phyloP scores from a whole-genome alignment of 2,329 filamentous ascomycete species.

The Aspergillus viridinutans region DNA sequence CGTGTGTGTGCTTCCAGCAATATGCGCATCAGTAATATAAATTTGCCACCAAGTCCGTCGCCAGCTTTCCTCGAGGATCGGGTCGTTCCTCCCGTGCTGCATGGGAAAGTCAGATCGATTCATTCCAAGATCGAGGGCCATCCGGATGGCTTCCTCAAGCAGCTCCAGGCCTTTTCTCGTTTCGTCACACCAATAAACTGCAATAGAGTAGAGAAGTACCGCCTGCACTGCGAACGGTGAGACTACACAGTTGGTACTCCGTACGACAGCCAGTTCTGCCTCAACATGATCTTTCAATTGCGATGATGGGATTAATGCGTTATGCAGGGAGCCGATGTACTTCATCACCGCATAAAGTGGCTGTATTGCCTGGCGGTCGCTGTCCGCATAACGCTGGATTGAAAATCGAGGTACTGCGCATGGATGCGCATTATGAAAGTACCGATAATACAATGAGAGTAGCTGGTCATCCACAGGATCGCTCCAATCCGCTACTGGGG shows the following conservation, averaged over 20 bases:
- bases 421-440: slow-evolving; percentile 23
- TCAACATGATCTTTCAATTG: not conserved
- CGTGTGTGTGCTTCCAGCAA: slow-evolving; percentile 55
- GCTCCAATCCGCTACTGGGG: not conserved
- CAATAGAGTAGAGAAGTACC: slow-evolving; percentile 18
- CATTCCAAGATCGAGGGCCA: slow-evolving; percentile 10
- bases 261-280: not conserved
- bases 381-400: slow-evolving; percentile 6
- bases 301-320: not conserved
- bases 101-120: slow-evolving; percentile 3
- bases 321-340: slow-evolving; percentile 20
- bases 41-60: slow-evolving; percentile 31
- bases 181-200: slow-evolving; percentile 16
- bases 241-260: not conserved
- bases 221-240: slow-evolving; percentile 18
- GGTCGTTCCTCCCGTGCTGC: not conserved
- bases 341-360: slow-evolving; percentile 19
- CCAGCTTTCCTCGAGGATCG: slow-evolving; percentile 43
- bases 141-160: slow-evolving; percentile 8
- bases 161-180: slow-evolving; percentile 2
- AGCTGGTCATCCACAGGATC: not conserved
- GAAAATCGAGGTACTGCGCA: slow-evolving; percentile 17
- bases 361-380: slow-evolving; percentile 7
- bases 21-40: slow-evolving; percentile 73
- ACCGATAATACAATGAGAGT: slow-evolving; percentile 19